These are phyloP conservation scores for Saururus chinensis DNA, from an alignment of 164 flowering plant genomes.

Conservation along the genomic window DNA sequence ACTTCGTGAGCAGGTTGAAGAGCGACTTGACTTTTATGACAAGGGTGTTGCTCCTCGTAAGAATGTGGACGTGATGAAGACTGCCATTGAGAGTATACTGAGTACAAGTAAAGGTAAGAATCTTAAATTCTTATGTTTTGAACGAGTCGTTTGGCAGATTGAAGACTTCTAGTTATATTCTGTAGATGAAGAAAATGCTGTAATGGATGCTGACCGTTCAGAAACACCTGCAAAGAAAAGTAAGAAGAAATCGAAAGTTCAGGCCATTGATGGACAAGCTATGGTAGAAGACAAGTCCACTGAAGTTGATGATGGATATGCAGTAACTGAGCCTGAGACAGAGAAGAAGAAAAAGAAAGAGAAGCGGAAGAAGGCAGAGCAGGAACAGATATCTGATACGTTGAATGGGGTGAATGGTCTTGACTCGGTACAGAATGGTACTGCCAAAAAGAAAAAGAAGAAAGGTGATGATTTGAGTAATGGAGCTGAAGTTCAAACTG, in stretches of 20 bases:
- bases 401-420: slow-evolving; percentile 23
- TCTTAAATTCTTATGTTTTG: background rate
- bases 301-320: slow-evolving; percentile 27
- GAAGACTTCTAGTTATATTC: background rate
- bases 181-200: slow-evolving; percentile 21
- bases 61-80: slow-evolving; percentile 93
- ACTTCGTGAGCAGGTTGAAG: slow-evolving; percentile 95
- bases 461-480: slow-evolving; percentile 29
- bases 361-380: slow-evolving; percentile 40
- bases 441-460: slow-evolving; percentile 65
- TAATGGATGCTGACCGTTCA: slow-evolving; percentile 22
- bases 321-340: slow-evolving; percentile 22
- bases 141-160: background rate
- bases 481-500: slow-evolving; percentile 26
- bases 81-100: slow-evolving; percentile 43
- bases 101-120: slow-evolving; percentile 28
- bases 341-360: slow-evolving; percentile 60
- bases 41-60: slow-evolving; percentile 96
- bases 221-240: slow-evolving; percentile 40
- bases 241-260: slow-evolving; percentile 48
- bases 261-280: slow-evolving; percentile 19
- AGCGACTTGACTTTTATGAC: slow-evolving; percentile 93
- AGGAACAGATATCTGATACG: slow-evolving; percentile 15
- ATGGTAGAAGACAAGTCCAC: slow-evolving; percentile 24
- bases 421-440: slow-evolving; percentile 28